phyloP scores from a whole-genome alignment of 2,329 filamentous ascomycete species.

The Cladophialophora chaetospira region DNA sequence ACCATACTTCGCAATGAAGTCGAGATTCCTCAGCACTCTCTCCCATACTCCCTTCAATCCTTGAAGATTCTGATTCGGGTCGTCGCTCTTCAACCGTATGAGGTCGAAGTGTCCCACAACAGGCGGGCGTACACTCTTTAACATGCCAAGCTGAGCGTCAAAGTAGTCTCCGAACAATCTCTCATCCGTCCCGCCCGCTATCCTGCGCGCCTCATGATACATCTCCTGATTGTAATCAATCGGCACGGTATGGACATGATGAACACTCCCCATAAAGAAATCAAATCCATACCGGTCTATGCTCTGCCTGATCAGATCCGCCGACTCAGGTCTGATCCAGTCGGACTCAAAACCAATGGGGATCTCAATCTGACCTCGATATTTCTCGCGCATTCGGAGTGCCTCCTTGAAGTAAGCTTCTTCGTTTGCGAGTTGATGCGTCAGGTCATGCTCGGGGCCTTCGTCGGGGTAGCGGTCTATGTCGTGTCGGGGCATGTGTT shows the following conservation, averaged over 20 bases:
- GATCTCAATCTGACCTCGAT: constrained; percentile 71
- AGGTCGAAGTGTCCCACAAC: constrained; percentile 95
- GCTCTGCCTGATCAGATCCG: constrained; percentile 61
- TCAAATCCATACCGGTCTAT: constrained; percentile 68
- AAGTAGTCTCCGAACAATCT: constrained; percentile 82
- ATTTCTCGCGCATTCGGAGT: constrained; percentile 67
- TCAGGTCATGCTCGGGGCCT: constrained; percentile 48
- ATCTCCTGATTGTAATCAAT: constrained; percentile 79
- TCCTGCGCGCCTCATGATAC: constrained; percentile 65
- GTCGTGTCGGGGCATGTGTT: constrained; percentile 86
- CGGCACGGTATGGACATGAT: constrained; percentile 82
- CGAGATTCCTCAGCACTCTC: constrained; percentile 72
- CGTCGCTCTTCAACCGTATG: constrained; percentile 74
- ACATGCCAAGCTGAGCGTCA: constrained; percentile 82
- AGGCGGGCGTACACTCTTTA: constrained; percentile 68
- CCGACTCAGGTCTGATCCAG: constrained; percentile 75
- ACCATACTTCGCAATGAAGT: constrained; percentile 69
- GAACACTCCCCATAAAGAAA: constrained; percentile 89
- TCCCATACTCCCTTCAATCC: constrained; percentile 69
- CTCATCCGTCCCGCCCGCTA: constrained; percentile 66
- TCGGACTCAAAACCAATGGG: constrained; percentile 91
- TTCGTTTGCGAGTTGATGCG: constrained; percentile 49
- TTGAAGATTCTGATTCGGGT: constrained; percentile 64
- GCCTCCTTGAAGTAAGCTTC: constrained; percentile 74
- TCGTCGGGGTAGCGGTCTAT: constrained; percentile 93